Evolutionary conservation across 2,329 filamentous ascomycete genomes (phyloP).

Genomic region (Ophiostoma quercus): DNA sequence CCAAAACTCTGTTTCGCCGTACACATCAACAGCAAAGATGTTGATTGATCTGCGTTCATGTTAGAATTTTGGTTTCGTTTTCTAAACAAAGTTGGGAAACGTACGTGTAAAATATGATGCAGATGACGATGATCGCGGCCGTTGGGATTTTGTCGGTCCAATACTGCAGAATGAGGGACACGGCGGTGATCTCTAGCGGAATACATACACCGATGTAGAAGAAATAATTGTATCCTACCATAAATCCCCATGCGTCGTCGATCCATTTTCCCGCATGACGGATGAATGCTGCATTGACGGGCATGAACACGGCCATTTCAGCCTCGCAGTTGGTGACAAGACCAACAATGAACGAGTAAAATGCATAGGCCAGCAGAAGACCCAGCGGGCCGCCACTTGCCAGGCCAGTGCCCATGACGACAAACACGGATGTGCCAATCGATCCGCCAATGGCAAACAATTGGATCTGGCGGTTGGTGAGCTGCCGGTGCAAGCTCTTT

Average conservation of each 20-base stretch:
- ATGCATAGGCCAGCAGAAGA: conserved; percentile 53
- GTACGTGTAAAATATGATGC: conserved; percentile 37
- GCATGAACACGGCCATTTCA: conserved; percentile 60
- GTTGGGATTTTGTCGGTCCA: conserved; percentile 43
- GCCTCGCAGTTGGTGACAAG: conserved; percentile 61
- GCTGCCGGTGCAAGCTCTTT: conserved; percentile 40
- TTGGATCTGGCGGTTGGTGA: conserved; percentile 53
- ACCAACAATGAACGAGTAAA: conserved; percentile 52
- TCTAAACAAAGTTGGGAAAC: not conserved
- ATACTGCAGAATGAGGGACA: conserved; percentile 41
- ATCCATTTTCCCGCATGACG: conserved; percentile 61
- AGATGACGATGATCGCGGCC: conserved; percentile 51
- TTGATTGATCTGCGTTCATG: conserved; percentile 23
- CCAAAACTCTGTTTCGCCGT: conserved; percentile 44
- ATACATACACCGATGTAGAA: conserved; percentile 40
- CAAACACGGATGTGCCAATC: conserved; percentile 55
- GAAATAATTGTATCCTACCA: conserved; percentile 43
- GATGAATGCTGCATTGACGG: conserved; percentile 58
- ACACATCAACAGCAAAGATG: conserved; percentile 36
- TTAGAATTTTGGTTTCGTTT: not conserved
- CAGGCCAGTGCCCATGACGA: conserved; percentile 54
- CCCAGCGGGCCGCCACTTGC: conserved; percentile 28
- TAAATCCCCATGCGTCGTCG: conserved; percentile 59
- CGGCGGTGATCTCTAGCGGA: conserved; percentile 40
- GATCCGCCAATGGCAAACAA: conserved; percentile 55